A percentile compares a stretch with the other conserved stretches of the same genome.
phyloP scores from a whole-genome alignment of 2,329 filamentous ascomycete genomes.

The Trichoderma sp. region DNA sequence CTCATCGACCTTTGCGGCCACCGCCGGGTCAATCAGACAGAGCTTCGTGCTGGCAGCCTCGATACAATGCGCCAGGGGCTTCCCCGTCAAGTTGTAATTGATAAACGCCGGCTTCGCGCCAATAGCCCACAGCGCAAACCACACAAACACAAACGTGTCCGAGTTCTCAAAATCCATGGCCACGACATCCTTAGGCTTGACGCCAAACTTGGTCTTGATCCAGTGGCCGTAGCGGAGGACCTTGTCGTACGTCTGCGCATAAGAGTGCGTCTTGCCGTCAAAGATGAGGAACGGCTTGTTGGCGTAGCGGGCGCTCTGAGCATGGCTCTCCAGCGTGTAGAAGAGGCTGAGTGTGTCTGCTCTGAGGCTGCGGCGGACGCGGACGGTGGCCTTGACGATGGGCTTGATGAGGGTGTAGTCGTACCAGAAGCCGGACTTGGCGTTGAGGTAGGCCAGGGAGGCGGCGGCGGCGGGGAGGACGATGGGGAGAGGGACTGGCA shows the following conservation, averaged over 20 bases:
- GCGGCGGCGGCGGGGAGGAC: slow-evolving; percentile 66
- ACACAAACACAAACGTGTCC: slow-evolving; percentile 74
- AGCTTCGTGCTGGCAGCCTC: slow-evolving; percentile 67
- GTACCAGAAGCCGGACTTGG: slow-evolving; percentile 66
- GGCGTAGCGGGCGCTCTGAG: slow-evolving; percentile 55
- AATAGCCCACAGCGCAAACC: slow-evolving; percentile 79
- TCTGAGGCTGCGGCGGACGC: slow-evolving; percentile 53
- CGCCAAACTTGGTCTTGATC: slow-evolving; percentile 65
- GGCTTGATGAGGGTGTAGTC: slow-evolving; percentile 65
- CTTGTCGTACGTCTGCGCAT: slow-evolving; percentile 72
- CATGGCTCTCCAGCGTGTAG: slow-evolving; percentile 72
- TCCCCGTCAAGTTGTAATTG: slow-evolving; percentile 80
- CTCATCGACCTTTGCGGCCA: slow-evolving; percentile 60
- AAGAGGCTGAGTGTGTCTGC: slow-evolving; percentile 71
- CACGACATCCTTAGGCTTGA: slow-evolving; percentile 75
- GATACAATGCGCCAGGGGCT: slow-evolving; percentile 74
- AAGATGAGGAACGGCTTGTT: slow-evolving; percentile 67
- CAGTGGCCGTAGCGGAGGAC: slow-evolving; percentile 75
- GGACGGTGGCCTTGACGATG: slow-evolving; percentile 51
- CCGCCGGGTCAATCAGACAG: slow-evolving; percentile 68
- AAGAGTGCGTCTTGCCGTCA: slow-evolving; percentile 71
- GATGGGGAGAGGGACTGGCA: slow-evolving; percentile 55
- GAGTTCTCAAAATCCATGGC: slow-evolving; percentile 83
- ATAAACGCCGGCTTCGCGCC: slow-evolving; percentile 84
- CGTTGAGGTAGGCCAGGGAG: slow-evolving; percentile 77